phyloP scores from a whole-genome alignment of 75 land plant species.

The Isoetes taiwanensis region DNA sequence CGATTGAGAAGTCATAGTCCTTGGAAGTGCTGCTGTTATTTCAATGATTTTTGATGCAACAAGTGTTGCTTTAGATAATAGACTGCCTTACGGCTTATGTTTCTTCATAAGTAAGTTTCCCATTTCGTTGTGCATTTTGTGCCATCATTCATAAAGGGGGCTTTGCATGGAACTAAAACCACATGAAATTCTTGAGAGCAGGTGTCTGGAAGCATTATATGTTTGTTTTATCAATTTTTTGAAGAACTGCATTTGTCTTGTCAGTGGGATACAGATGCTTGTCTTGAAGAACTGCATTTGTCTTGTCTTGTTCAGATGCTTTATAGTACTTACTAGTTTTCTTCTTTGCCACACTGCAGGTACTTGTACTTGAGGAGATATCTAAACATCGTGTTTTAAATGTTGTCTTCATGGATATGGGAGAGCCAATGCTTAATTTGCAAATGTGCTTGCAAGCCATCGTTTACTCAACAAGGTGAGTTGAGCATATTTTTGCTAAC shows the following conservation, averaged over 20 bases:
- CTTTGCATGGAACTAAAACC: background rate
- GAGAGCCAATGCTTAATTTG: constrained; percentile 7
- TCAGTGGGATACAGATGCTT: too few relatives aligned
- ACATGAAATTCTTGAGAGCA: constrained; percentile 7
- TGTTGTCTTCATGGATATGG: constrained; percentile 6
- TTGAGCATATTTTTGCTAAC: too few relatives aligned
- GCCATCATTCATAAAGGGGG: constrained; percentile 2
- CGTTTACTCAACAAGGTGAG: background rate
- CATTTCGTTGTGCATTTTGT: background rate
- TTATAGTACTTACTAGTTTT: too few relatives aligned
- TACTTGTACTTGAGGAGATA: constrained; percentile 1
- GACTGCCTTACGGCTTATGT: background rate
- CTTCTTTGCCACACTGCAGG: too few relatives aligned
- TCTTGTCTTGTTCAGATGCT: too few relatives aligned
- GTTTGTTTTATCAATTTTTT: too few relatives aligned
- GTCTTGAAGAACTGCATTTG: too few relatives aligned
- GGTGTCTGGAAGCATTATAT: too few relatives aligned
- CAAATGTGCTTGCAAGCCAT: background rate
- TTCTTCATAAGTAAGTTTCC: background rate
- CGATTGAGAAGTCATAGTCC: background rate
- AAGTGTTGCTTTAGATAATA: background rate
- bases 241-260: too few relatives aligned
- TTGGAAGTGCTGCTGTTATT: too few relatives aligned
- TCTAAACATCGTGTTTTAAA: background rate
- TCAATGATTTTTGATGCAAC: too few relatives aligned